Conservation (phyloP, 1,284 basidiomycete genomes). For the Agroathelia rolfsii region DNA sequence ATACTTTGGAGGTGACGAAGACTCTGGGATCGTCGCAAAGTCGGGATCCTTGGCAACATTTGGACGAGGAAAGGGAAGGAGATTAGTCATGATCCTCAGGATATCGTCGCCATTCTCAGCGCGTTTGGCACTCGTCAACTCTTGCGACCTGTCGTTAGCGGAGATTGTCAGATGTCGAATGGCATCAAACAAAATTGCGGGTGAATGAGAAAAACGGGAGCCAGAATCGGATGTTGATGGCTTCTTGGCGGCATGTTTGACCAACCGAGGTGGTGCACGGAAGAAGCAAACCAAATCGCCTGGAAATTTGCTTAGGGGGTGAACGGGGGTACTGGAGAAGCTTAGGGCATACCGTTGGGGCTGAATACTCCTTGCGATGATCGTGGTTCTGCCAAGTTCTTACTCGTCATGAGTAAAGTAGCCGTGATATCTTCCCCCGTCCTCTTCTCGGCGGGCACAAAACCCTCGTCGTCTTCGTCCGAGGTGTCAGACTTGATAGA, state of each 20-base stretch:
- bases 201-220: conserved; percentile 46
- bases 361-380: conserved; percentile 80
- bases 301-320: conserved; percentile 19
- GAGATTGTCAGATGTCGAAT: conserved; percentile 50
- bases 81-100: conserved; percentile 62
- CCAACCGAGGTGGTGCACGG: conserved; percentile 62
- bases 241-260: conserved; percentile 39
- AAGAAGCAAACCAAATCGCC: conserved; percentile 84
- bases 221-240: conserved; percentile 18
- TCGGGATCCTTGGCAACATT: conserved; percentile 27
- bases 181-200: conserved; percentile 58
- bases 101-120: conserved; percentile 43
- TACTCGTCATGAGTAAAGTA: conserved; percentile 47
- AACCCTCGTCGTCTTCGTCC: conserved; percentile 34
- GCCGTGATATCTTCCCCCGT: conserved; percentile 40
- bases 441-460: conserved; percentile 26
- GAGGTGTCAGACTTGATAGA: conserved; percentile 46
- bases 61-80: conserved; percentile 52
- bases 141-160: conserved; percentile 39
- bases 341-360: conserved; percentile 69
- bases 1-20: too few relatives aligned
- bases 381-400: conserved; percentile 72
- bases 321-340: too few relatives aligned
- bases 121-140: conserved; percentile 29
- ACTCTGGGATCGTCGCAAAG: conserved; percentile 27